Evolutionary conservation across 2,329 filamentous ascomycete species (phyloP), one percentile per base, ranked within the genome.

Genomic region (Capronia epimyces): DNA sequence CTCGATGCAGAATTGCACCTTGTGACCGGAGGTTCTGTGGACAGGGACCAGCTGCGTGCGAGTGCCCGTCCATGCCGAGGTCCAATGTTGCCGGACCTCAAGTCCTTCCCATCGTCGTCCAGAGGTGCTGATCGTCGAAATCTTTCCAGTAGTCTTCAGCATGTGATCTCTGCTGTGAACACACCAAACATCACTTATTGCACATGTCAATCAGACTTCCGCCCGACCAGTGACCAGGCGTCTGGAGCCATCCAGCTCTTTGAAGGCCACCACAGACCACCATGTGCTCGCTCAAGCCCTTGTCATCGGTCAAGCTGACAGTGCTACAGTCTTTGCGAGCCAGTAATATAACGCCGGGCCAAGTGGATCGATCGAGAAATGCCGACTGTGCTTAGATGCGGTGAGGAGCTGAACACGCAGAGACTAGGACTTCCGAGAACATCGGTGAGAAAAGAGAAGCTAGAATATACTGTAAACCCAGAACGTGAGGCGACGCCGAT

Each of bases 1-100:
- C 31, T 16, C 31, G 31, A 34, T 16, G 16, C 16, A 5, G 12
- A 40, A 12, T 27, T 43, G 21, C 16, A 32, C 32, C 18, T 25
- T 47, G 37, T 25, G 32, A 18, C 36, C 24, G 15, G n/a, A 37
- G 15, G n/a, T 20, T 45, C 25, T 40, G 21, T n/a, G n/a, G n/a
- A 27, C 25, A 6, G 25, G 10, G 25, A 27, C 36, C 32, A 46
- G 6, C 44, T 32, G 49, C 32, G 34, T 55, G 45, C 21, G 49
- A 27, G 34, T 55, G 45, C 21, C 29, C 12, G 29, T 31, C 13
- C 36, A 13, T 27, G 20, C 36, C 36, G 36, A 39, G 36, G 9
- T 39, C 16, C 8, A 18, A 3, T 32, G 29, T 10, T 32, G 29
- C 7, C 6, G n/a, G n/a, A n/a, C 29, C 29, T n/a, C 3, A 32